Percentiles rank a stretch among this genome's conserved stretches.
phyloP scores from a whole-genome alignment of 2,329 filamentous ascomycete genomes.

The Aspergillus persii region DNA sequence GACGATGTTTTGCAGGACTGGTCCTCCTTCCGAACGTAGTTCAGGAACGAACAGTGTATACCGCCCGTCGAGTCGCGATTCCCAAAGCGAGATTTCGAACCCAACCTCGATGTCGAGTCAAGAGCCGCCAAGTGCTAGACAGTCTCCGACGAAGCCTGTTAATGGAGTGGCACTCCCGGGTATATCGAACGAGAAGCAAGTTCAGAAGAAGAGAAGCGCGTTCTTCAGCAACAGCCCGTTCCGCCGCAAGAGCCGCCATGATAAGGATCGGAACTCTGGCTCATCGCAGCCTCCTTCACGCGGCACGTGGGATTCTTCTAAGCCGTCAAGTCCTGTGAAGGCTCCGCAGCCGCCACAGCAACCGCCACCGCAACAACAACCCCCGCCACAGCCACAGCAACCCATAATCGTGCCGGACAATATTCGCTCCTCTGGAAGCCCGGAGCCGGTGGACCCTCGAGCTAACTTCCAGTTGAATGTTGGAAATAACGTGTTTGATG shows the following conservation, averaged over 20 bases:
- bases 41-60: conserved; percentile 62
- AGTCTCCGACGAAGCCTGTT: conserved; percentile 67
- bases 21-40: conserved; percentile 67
- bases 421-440: conserved; percentile 55
- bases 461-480: conserved; percentile 92
- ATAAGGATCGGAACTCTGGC: conserved; percentile 56
- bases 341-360: conserved; percentile 26
- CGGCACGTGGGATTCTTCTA: conserved; percentile 53
- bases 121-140: conserved; percentile 71
- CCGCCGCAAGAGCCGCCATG: conserved; percentile 80
- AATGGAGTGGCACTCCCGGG: conserved; percentile 42
- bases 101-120: conserved; percentile 85
- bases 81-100: conserved; percentile 85
- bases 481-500: conserved; percentile 93
- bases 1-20: conserved; percentile 91
- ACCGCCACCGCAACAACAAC: not conserved
- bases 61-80: conserved; percentile 80
- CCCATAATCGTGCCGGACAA: conserved; percentile 12
- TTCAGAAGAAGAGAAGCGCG: conserved; percentile 70
- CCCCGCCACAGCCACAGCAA: conserved; percentile 14
- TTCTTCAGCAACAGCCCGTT: conserved; percentile 96
- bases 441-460: conserved; percentile 84
- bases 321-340: conserved; percentile 46
- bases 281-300: conserved; percentile 42
- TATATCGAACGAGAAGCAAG: conserved; percentile 61